Evolutionary conservation across 2,329 filamentous ascomycete genomes (phyloP).

Genomic region (Colletotrichum paranaense): DNA sequence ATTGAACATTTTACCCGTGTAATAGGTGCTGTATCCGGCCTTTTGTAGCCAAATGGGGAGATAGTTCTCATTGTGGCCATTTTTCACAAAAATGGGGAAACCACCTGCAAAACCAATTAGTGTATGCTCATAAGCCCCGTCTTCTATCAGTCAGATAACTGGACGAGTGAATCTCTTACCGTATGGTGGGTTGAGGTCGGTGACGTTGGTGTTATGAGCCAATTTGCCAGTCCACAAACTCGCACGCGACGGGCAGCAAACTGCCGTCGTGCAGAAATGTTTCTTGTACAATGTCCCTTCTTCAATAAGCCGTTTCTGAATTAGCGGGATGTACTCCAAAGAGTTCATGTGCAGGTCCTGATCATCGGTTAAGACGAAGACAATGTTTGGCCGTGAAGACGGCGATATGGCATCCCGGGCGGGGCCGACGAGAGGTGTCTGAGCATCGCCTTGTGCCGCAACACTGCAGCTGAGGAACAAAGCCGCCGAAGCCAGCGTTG

Average conservation of each 20-base stretch:
- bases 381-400: conserved; percentile 61
- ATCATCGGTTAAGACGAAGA: conserved; percentile 75
- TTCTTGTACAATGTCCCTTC: conserved; percentile 68
- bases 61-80: conserved; percentile 61
- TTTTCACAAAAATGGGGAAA: conserved; percentile 62
- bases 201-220: conserved; percentile 75
- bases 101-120: conserved; percentile 43
- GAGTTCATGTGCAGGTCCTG: conserved; percentile 73
- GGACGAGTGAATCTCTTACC: conserved; percentile 56
- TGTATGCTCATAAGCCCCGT: too few species aligned
- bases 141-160: too few species aligned
- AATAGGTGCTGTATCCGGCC: conserved; percentile 64
- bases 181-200: conserved; percentile 62
- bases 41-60: conserved; percentile 63
- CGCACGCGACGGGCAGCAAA: conserved; percentile 74
- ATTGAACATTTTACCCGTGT: conserved; percentile 67
- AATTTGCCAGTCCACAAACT: conserved; percentile 71
- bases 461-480: background rate
- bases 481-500: background rate
- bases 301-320: conserved; percentile 64
- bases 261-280: conserved; percentile 73
- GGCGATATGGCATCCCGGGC: conserved; percentile 8
- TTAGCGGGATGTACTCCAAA: conserved; percentile 66
- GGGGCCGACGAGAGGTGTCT: conserved; percentile 19
- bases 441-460: background rate